Evolutionary conservation across 179 eudicot genomes (phyloP).

Genomic region (Beta corolliflora): DNA sequence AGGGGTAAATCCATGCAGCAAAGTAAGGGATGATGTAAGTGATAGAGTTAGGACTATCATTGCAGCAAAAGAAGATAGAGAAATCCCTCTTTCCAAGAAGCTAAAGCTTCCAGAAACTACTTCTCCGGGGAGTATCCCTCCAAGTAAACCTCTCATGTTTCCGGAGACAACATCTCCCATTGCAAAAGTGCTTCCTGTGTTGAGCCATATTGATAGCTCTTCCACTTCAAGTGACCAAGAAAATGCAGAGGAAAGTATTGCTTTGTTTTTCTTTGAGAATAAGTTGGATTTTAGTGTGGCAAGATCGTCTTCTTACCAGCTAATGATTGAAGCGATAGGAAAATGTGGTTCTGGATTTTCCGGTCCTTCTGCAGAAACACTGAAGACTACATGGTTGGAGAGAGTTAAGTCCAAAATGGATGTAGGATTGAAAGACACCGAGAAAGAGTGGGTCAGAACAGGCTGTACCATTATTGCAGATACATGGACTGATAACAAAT

Average conservation of each 20-base stretch:
- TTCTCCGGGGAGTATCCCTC: conserved; percentile 42
- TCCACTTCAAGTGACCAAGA: conserved; percentile 53
- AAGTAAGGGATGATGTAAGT: conserved; percentile 89
- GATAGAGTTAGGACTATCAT: conserved; percentile 74
- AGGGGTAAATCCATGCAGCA: conserved; percentile 94
- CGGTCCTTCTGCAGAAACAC: conserved; percentile 82
- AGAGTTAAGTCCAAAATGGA: conserved; percentile 68
- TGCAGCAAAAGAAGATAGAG: conserved; percentile 76
- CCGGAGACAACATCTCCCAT: conserved; percentile 48
- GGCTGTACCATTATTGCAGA: conserved; percentile 93
- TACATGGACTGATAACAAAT: conserved; percentile 93
- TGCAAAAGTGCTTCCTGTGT: conserved; percentile 48
- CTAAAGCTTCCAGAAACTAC: conserved; percentile 49
- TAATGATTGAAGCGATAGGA: conserved; percentile 76
- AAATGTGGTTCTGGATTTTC: conserved; percentile 69
- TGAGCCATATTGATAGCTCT: conserved; percentile 29
- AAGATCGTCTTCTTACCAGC: conserved; percentile 77
- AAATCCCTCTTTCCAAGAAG: conserved; percentile 46
- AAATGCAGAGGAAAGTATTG: conserved; percentile 79
- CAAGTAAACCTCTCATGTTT: conserved; percentile 36
- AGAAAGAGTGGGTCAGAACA: conserved; percentile 88
- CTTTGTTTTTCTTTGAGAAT: conserved; percentile 91
- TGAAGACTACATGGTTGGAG: conserved; percentile 74
- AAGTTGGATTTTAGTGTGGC: conserved; percentile 82
- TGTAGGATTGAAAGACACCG: conserved; percentile 64